Evolutionary conservation across 345 rosid genomes (phyloP).

Genomic region (Aquilaria yunnanensis): DNA sequence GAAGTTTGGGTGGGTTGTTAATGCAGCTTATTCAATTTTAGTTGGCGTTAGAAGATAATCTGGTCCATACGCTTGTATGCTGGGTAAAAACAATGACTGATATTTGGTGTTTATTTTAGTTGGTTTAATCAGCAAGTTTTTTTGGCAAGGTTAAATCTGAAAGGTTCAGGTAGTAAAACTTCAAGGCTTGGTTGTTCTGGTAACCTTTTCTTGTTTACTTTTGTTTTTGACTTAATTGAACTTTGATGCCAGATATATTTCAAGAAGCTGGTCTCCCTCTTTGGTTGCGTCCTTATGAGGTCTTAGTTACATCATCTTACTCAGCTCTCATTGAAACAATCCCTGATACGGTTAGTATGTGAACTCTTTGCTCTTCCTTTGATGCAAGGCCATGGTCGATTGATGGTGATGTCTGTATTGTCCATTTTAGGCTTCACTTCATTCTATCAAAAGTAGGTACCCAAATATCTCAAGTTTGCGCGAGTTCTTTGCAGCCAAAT

Average conservation of each 20-base stretch:
- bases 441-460: conserved; percentile 94
- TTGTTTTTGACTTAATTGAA: not conserved
- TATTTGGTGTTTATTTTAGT: no score
- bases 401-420: conserved; percentile 11
- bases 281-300: conserved; percentile 98
- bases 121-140: no score
- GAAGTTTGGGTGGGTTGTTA: no score
- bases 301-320: conserved; percentile 93
- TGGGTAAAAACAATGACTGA: no score
- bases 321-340: conserved; percentile 98
- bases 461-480: conserved; percentile 77
- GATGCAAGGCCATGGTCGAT: conserved; percentile 8
- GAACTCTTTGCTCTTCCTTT: conserved; percentile 3
- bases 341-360: conserved; percentile 79
- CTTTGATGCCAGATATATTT: conserved; percentile 68
- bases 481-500: conserved; percentile 90
- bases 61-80: no score
- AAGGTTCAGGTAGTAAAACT: no score
- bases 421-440: conserved; percentile 82
- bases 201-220: no score
- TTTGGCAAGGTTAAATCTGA: no score
- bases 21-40: no score
- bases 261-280: conserved; percentile 99
- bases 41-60: no score
- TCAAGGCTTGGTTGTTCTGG: no score